Percentiles rank a stretch among this genome's conserved stretches.
Conservation (phyloP, 257 asterid genomes). For the Prunella vulgaris region DNA sequence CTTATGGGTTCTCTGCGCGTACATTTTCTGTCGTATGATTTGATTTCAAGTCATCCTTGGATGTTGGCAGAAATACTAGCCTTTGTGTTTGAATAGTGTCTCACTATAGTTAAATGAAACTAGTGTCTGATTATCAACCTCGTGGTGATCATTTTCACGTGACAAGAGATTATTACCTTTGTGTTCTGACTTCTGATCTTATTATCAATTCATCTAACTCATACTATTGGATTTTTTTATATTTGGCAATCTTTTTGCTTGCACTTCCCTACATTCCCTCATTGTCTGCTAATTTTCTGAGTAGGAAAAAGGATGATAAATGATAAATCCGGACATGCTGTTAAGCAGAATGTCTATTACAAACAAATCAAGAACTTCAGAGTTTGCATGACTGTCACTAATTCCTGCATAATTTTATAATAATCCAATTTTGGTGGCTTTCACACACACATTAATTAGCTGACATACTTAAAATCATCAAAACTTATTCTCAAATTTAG, state of each 20-base stretch:
- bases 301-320: not conserved
- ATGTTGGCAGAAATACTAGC: not conserved
- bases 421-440: not conserved
- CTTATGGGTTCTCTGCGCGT: not conserved
- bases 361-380: conserved; percentile 4
- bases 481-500: conserved; percentile 21
- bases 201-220: not conserved
- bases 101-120: not conserved
- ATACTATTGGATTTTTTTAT: not conserved
- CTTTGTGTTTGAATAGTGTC: not conserved
- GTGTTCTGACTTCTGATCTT: not conserved
- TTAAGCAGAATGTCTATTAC: not conserved
- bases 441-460: not conserved
- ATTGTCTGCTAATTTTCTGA: not conserved
- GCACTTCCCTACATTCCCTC: not conserved
- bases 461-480: not conserved
- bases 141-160: not conserved
- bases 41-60: not conserved
- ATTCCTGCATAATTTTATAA: not conserved
- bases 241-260: not conserved
- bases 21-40: not conserved
- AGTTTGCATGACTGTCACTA: not conserved
- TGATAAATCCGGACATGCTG: not conserved
- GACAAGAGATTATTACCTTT: not conserved
- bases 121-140: not conserved